These are phyloP conservation scores for Coemansia sp. DNA, from an alignment of 192 early-diverging fungal species.

Conservation along the genomic window DNA sequence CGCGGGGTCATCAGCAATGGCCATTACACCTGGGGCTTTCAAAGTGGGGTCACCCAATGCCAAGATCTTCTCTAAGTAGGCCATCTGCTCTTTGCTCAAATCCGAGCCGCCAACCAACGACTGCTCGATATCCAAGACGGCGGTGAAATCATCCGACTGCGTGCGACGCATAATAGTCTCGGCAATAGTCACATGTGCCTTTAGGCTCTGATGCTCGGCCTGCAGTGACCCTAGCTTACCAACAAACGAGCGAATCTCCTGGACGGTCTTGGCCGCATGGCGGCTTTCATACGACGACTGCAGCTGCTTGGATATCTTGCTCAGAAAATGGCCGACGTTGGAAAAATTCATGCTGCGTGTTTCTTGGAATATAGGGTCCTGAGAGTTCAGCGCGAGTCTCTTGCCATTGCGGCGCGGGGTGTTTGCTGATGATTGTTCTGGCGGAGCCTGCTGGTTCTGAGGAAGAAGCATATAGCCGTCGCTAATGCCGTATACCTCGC, in stretches of 20 bases:
- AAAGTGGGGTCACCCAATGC: conserved; percentile 81
- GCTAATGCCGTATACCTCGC: conserved; percentile 85
- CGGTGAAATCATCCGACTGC: conserved; percentile 76
- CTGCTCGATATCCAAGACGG: conserved; percentile 85
- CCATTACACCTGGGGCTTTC: conserved; percentile 46
- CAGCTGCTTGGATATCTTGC: conserved; percentile 77
- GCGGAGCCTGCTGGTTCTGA: not conserved
- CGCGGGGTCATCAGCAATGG: conserved; percentile 1
- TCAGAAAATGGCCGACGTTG: conserved; percentile 78
- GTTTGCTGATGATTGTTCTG: not conserved
- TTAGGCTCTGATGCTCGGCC: conserved; percentile 80
- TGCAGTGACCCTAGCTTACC: conserved; percentile 78
- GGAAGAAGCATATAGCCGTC: conserved; percentile 34
- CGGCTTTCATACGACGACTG: conserved; percentile 86
- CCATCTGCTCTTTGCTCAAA: conserved; percentile 17
- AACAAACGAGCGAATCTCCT: conserved; percentile 91
- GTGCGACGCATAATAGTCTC: conserved; percentile 81
- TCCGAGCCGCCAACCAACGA: conserved; percentile 36
- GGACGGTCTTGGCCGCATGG: conserved; percentile 85
- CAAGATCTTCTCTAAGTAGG: conserved; percentile 74
- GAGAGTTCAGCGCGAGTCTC: conserved; percentile 75
- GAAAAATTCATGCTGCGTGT: conserved; percentile 90
- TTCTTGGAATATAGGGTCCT: conserved; percentile 64
- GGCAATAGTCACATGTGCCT: conserved; percentile 53
- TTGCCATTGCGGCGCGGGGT: conserved; percentile 54